Base-by-base conservation (phyloP, 441 rosid genomes). In the Lepidium campestre region DNA sequence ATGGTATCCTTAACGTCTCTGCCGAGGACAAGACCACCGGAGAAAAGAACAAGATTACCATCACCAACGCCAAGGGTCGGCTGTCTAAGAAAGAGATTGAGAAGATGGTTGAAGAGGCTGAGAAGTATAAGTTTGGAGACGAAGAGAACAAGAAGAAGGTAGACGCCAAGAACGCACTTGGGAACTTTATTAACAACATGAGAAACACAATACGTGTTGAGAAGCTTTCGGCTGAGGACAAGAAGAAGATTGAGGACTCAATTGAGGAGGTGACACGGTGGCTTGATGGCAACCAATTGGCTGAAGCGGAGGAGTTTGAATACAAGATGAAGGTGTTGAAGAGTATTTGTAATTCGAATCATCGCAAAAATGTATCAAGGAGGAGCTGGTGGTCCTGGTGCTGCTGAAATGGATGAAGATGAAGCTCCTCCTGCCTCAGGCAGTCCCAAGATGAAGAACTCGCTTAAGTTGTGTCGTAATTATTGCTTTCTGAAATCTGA, bases 41-140 rank as follows among this genome's bases (percentile, higher is more conserved):
- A 4, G 80, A 80, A 11, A 85, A 81, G 87, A 83, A 78, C 74
- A 80, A 83, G 72, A 85, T 85, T 27, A 85, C 90, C 34, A 83
- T 85, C 73, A 81, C 87, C 10, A 85, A 83, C 10, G 87, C 83
- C 78, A 85, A 83, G 63, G 90, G 90, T 55, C 72, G 90, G 19
- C 77, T 85, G 7, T 85, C 90, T 2, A 85, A 85, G 73, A 85
- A 85, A 0, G 87, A 85, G 60, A 82, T 85, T 1, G 83, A 81
- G 70, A 83, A 79, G 80, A 85, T 85, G 87, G 86, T 85, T 6
- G 71, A 85, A 68, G 90, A 85, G 56, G 86, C 87, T 1, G 87
- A 85, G 80, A 83, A 83, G 56, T 81, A 85, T 79, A 83, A 85
- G 59, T 76, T 83, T 0, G 90, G 82, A 55, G 90, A 85, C 5